phyloP scores from a whole-genome alignment of 768 basidiomycete genomes.

The Pisolithus tinctorius region DNA sequence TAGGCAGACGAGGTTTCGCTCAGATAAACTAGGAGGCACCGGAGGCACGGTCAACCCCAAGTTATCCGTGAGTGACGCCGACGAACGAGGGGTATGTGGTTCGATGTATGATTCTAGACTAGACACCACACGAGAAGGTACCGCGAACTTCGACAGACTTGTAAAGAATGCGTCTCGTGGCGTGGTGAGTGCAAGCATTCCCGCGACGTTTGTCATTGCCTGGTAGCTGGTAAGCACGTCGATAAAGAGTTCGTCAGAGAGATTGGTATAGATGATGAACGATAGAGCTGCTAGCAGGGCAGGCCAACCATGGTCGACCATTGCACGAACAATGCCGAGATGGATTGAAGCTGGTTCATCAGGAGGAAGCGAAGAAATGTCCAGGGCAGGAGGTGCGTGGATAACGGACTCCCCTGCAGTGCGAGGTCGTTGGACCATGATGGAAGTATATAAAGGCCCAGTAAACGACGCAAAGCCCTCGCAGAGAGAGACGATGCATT shows the following conservation, averaged over 20 bases:
- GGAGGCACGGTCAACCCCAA: slow-evolving; percentile 48
- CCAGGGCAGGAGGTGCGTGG: slow-evolving; percentile 68
- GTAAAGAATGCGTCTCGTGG: slow-evolving; percentile 93
- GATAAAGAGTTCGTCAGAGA: slow-evolving; percentile 88
- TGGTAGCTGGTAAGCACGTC: slow-evolving; percentile 81
- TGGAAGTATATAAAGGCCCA: slow-evolving; percentile 65
- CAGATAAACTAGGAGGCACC: slow-evolving; percentile 71
- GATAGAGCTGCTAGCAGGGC: slow-evolving; percentile 86
- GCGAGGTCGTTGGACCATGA: slow-evolving; percentile 61
- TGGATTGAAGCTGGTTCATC: slow-evolving; percentile 50
- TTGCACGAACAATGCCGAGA: slow-evolving; percentile 60
- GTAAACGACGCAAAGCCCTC: slow-evolving; percentile 77
- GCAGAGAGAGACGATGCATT: slow-evolving; percentile 79
- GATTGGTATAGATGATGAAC: slow-evolving; percentile 82
- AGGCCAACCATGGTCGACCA: slow-evolving; percentile 89
- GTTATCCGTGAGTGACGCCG: slow-evolving; percentile 55
- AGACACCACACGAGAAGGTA: slow-evolving; percentile 86
- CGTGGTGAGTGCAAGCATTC: slow-evolving; percentile 79
- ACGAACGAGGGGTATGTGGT: slow-evolving; percentile 54
- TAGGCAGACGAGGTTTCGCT: slow-evolving; percentile 86
- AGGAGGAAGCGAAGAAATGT: slow-evolving; percentile 47
- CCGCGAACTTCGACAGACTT: slow-evolving; percentile 82
- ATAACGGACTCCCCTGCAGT: slow-evolving; percentile 57
- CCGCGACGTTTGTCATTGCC: slow-evolving; percentile 80
- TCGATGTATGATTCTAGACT: slow-evolving; percentile 60